Base-by-base conservation (phyloP, 73 alveolate genomes). In the Tetrahymena elliotti region DNA sequence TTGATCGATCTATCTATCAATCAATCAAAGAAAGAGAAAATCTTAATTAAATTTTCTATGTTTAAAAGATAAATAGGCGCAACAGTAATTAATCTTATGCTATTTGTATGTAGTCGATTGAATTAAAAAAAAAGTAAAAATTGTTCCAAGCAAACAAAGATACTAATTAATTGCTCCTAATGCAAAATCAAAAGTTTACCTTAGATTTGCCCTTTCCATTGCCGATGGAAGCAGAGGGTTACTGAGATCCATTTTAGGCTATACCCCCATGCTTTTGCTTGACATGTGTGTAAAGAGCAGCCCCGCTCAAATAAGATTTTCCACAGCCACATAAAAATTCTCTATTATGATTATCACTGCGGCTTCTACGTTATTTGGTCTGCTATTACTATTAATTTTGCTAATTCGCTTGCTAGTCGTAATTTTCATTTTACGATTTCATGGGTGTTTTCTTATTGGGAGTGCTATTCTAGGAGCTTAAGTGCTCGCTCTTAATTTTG, bases 311-410 rank as follows among this genome's bases (percentile, higher is more conserved):
- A 95, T 98, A 98, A 52, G 95, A 97, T 95, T 98, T 98, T 33
- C 99, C 99, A 93, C 99, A 98, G 7, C 99, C 99, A 93, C 99
- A 98, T 83, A 92, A 93, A 96, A 95, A 98, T 96, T 97, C 98
- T 93, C 99, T 95, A 24, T 98, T 99, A 82, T 95, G 92, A 88
- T 97, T 97, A 93, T 98, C 99, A 95, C 97, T 98, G 96, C 98
- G 98, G 39, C 98, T 97, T 84, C 99, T 88, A 35, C 99, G 94
- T 95, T 98, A 68, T 68, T 68, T 68, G 88, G 88, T 35, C 31
- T 47, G 82, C 82, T 47, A 47, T 68, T 27, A 68, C 88, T 68
- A 68, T 18, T 68, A 68, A 68, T 68, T 68, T 31, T 68, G 88
- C 88, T 68, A 68, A 68, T 68, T 31, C n/a, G 37, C 88, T 68